These are phyloP conservation scores for Wolfiporia cocos DNA, from an alignment of 1,284 basidiomycete species.

Conservation along the genomic window DNA sequence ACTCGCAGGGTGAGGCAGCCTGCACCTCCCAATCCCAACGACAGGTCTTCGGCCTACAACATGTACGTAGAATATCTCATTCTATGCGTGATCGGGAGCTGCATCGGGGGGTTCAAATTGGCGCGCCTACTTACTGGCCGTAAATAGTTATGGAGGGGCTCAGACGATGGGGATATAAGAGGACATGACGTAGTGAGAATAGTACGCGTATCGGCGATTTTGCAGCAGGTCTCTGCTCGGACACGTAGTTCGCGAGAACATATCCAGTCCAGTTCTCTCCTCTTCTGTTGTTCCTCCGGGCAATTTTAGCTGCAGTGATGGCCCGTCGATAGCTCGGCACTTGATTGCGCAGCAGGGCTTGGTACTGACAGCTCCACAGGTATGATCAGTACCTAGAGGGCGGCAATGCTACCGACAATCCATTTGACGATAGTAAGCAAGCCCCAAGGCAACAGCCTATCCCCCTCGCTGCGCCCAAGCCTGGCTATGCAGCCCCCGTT, in stretches of 20 bases:
- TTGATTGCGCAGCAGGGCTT: too few relatives aligned
- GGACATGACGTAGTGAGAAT: too few relatives aligned
- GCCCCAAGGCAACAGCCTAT: conserved; percentile 29
- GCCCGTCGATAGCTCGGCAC: too few relatives aligned
- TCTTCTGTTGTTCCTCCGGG: too few relatives aligned
- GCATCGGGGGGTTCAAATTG: neutral
- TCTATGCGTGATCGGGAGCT: conserved; percentile 1
- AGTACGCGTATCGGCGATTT: too few relatives aligned
- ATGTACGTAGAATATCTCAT: conserved; percentile 40
- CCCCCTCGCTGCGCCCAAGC: conserved; percentile 59
- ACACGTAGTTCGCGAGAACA: too few relatives aligned
- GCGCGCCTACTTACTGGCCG: neutral
- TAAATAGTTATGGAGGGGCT: too few relatives aligned
- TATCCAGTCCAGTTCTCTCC: too few relatives aligned
- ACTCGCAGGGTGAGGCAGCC: conserved; percentile 31
- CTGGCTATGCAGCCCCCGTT: conserved; percentile 66
- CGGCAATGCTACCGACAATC: conserved; percentile 40
- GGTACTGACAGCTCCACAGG: too few relatives aligned
- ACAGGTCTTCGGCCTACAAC: conserved; percentile 52
- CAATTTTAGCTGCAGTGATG: too few relatives aligned
- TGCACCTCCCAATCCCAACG: conserved; percentile 36
- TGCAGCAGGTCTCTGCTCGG: too few relatives aligned
- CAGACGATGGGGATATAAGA: too few relatives aligned
- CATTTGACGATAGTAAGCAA: conserved; percentile 30
- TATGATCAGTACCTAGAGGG: conserved; percentile 57